Conservation (phyloP, 768 basidiomycete genomes). For the Pholiota molesta region DNA sequence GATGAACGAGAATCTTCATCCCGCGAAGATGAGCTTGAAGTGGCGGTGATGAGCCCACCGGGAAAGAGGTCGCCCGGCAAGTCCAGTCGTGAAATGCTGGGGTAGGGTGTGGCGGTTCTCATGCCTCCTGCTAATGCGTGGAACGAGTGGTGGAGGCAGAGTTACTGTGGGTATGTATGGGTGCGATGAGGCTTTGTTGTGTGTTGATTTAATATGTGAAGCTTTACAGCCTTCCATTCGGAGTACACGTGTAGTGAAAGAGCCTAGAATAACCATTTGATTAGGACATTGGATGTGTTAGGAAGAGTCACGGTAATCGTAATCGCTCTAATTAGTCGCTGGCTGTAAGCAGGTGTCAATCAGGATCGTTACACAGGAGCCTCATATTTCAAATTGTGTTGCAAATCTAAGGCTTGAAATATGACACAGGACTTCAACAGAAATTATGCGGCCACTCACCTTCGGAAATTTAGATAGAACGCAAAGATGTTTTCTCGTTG, state of each 20-base stretch:
- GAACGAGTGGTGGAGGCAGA: neutral
- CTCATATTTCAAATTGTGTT: neutral
- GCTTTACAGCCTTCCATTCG: conserved; percentile 2
- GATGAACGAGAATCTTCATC: neutral
- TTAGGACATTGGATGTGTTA: neutral
- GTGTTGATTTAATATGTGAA: conserved; percentile 3
- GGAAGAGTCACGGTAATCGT: conserved; percentile 1
- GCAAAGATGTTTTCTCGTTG: neutral
- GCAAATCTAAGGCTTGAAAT: too few species aligned
- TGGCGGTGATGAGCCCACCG: neutral
- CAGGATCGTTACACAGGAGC: neutral
- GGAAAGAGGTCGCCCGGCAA: neutral
- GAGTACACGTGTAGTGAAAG: neutral
- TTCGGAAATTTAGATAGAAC: neutral
- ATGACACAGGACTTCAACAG: neutral
- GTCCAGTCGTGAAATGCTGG: neutral
- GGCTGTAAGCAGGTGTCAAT: neutral
- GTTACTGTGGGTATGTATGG: neutral
- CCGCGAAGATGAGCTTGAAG: neutral
- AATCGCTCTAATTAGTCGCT: neutral
- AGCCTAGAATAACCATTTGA: neutral
- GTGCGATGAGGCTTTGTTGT: neutral
- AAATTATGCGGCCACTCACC: neutral
- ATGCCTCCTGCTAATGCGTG: neutral
- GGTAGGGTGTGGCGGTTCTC: neutral